Percentiles rank a stretch among this genome's conserved stretches.
Conservation (phyloP, 1,284 basidiomycete genomes). For the Xerocomus amazonicus region DNA sequence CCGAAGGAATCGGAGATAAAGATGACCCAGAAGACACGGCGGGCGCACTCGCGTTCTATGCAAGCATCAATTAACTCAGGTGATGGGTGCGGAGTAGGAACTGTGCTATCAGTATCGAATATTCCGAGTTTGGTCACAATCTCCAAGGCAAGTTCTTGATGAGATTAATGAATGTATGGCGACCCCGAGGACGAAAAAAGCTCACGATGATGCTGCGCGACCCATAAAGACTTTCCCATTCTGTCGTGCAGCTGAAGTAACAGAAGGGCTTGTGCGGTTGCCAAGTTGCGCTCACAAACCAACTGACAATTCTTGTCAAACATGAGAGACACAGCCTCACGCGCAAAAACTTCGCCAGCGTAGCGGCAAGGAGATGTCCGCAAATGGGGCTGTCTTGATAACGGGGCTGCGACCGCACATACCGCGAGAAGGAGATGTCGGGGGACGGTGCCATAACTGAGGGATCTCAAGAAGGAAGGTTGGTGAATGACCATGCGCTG, state of each 20-base stretch:
- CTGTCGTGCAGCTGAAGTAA: slow-evolving; percentile 68
- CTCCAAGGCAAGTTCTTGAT: slow-evolving; percentile 58
- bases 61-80: slow-evolving; percentile 54
- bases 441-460: slow-evolving; percentile 63
- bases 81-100: slow-evolving; percentile 45
- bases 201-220: slow-evolving; percentile 29
- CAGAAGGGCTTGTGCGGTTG: slow-evolving; percentile 68
- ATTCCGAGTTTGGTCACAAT: slow-evolving; percentile 64
- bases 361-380: slow-evolving; percentile 56
- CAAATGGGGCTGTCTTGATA: slow-evolving; percentile 63
- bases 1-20: slow-evolving; percentile 52
- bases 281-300: slow-evolving; percentile 51
- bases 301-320: slow-evolving; percentile 59
- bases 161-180: slow-evolving; percentile 18
- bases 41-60: slow-evolving; percentile 67
- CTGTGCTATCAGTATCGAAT: slow-evolving; percentile 54
- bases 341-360: slow-evolving; percentile 66
- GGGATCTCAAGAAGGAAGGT: slow-evolving; percentile 62
- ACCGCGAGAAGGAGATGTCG: slow-evolving; percentile 65
- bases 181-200: slow-evolving; percentile 5
- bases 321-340: slow-evolving; percentile 64
- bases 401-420: slow-evolving; percentile 70
- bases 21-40: slow-evolving; percentile 76
- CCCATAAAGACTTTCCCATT: slow-evolving; percentile 43
- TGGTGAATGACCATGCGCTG: slow-evolving; percentile 71